Evolutionary conservation across 176 grass and related monocot species (phyloP).

Genomic region (Hordeum marinum): DNA sequence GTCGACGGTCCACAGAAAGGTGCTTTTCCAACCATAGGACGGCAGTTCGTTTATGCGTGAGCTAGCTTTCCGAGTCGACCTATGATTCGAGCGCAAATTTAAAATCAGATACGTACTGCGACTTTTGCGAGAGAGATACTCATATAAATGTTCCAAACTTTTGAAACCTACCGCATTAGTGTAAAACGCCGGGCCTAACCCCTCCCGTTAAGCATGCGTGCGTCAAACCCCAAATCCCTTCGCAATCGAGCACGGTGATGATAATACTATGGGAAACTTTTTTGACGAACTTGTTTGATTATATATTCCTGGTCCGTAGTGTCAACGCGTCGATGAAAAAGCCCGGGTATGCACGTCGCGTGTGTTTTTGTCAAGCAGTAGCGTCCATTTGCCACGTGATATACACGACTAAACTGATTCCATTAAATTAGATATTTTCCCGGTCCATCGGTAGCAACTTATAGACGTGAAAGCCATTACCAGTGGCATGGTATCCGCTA

Average conservation of each 20-base stretch:
- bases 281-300: no score
- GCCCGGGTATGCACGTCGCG: no score
- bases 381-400: neutral
- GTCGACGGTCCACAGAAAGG: neutral
- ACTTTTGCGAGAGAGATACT: neutral
- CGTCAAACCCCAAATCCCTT: neutral
- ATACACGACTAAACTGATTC: neutral
- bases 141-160: constrained; percentile 4
- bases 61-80: neutral
- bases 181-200: neutral
- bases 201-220: neutral
- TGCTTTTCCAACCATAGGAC: neutral
- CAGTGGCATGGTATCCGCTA: no score
- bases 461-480: no score
- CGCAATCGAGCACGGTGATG: neutral
- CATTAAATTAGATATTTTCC: no score
- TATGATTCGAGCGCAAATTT: neutral
- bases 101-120: constrained; percentile 2
- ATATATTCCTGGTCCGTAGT: neutral
- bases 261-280: no score
- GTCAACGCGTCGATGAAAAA: neutral
- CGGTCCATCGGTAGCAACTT: no score
- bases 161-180: constrained; percentile 35
- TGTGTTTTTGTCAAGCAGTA: neutral
- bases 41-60: neutral